Evolutionary conservation across 2,329 filamentous ascomycete genomes (phyloP), one percentile per base, ranked within the genome.

Genomic region (Aspergillus udagawae): DNA sequence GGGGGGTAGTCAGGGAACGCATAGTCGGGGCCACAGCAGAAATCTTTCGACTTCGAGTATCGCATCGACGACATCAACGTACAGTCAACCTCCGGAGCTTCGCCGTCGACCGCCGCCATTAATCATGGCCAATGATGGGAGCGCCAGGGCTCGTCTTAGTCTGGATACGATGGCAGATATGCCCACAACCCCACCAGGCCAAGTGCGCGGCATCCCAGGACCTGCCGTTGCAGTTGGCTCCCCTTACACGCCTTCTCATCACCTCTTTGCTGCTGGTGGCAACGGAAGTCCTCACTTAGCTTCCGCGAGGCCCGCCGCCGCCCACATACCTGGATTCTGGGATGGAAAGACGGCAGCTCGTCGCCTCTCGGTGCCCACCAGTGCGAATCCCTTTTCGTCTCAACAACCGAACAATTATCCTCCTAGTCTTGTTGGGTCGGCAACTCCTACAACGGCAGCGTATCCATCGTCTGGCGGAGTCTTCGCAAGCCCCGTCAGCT

Each of bases 31-130:
- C 1, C 92, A 97, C 72, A 90, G 88, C 65, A 80, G 86, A 55
- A 96, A 96, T 72, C 77, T 96, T 2, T 97, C 92, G 0, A 86
- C 91, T 2, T 96, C 92, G 0, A 96, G 91, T 72, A 91, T 97
- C 65, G 81, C 85, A 27, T 93, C 91, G 0, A 86, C 88, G 6
- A 78, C 85, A 54, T 92, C 90, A 1, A 86, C 80, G 51, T 88
- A 88, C 58, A 86, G 83, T 61, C 77, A 83, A n/a, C 79, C 75
- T 14, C 73, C 82, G 48, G 89, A 91, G 56, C 74, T 82, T 42
- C 84, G 91, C 51, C 85, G 89, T 58, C 84, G 90, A 27, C 92
- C 92, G 5, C 86, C 91, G 23, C 90, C 92, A 0, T 78, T 96
- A 21, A 88, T 93, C 58, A 94, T 95, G 87, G 87, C 88, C 3